A percentile compares a stretch with the other conserved stretches of the same genome.
Conservation (phyloP, 208 protist genomes). For the Strigomonas culicis region DNA sequence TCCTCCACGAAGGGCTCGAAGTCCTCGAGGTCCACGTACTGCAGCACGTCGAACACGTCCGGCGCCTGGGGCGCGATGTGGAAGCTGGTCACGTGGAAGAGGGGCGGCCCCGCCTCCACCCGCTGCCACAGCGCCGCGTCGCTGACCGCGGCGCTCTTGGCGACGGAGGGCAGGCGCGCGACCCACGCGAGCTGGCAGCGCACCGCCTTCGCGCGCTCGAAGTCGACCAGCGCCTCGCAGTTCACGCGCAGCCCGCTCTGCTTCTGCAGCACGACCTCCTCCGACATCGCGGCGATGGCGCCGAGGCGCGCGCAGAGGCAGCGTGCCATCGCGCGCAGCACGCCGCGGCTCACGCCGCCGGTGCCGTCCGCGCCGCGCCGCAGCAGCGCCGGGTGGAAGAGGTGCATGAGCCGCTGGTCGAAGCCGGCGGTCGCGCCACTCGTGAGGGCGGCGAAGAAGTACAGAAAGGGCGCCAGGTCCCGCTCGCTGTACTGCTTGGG, state of each 20-base stretch:
- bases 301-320: conserved; percentile 57
- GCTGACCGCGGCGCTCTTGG: conserved; percentile 15
- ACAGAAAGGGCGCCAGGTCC: conserved; percentile 49
- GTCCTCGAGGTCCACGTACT: conserved; percentile 60
- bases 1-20: conserved; percentile 69
- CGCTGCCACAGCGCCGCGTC: conserved; percentile 16
- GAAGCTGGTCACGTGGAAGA: conserved; percentile 77
- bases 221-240: conserved; percentile 79
- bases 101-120: background rate
- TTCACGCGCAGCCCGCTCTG: conserved; percentile 45
- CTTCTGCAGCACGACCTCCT: conserved; percentile 44
- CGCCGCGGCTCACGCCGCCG: conserved; percentile 43
- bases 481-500: conserved; percentile 24
- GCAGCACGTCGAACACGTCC: conserved; percentile 51
- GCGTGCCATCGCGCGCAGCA: conserved; percentile 78
- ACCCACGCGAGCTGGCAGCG: conserved; percentile 69
- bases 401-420: conserved; percentile 61
- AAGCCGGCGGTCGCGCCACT: conserved; percentile 60
- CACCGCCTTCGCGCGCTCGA: conserved; percentile 51
- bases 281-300: conserved; percentile 38
- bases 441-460: conserved; percentile 69
- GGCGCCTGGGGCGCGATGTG: conserved; percentile 41
- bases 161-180: conserved; percentile 22
- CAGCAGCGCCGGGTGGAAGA: conserved; percentile 74
- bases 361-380: conserved; percentile 17